phyloP scores from a whole-genome alignment of 2,329 filamentous ascomycete genomes.

The Cytospora chrysosperma region DNA sequence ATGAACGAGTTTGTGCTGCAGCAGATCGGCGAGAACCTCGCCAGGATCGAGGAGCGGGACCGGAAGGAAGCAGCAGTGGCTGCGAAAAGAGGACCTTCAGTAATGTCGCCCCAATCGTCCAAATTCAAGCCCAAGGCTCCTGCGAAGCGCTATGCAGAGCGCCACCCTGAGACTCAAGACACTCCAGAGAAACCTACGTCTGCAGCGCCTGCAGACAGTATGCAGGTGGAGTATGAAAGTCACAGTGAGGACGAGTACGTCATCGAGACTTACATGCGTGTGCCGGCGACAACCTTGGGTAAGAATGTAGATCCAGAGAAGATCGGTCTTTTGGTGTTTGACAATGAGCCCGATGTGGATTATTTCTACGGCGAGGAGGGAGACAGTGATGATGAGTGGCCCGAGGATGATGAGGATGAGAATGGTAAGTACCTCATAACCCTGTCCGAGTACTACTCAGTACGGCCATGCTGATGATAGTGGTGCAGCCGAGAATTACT shows the following conservation, averaged over 20 bases:
- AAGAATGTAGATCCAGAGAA: conserved; percentile 48
- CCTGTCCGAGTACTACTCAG: background rate
- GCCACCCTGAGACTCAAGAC: conserved; percentile 46
- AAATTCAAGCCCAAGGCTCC: conserved; percentile 58
- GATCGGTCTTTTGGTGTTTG: conserved; percentile 57
- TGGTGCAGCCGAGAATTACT: conserved; percentile 69
- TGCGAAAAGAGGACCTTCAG: conserved; percentile 25
- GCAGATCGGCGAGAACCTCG: conserved; percentile 55
- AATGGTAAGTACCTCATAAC: conserved; percentile 49
- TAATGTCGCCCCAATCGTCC: conserved; percentile 29
- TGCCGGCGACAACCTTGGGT: conserved; percentile 52
- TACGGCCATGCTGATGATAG: conserved; percentile 13
- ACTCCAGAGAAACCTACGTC: conserved; percentile 21
- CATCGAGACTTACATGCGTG: conserved; percentile 63
- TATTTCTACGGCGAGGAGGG: conserved; percentile 61
- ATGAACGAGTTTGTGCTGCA: conserved; percentile 60
- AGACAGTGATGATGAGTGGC: conserved; percentile 60
- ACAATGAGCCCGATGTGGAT: conserved; percentile 57
- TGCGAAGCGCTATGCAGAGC: conserved; percentile 53
- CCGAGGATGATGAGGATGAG: conserved; percentile 63
- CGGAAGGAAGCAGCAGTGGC: conserved; percentile 12
- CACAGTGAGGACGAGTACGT: conserved; percentile 57
- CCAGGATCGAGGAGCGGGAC: conserved; percentile 42
- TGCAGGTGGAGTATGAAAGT: conserved; percentile 31
- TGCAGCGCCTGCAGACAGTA: conserved; percentile 15